These are phyloP conservation scores for Euphrasia confusa DNA, from an alignment of 257 asterid genomes.

Conservation along the genomic window DNA sequence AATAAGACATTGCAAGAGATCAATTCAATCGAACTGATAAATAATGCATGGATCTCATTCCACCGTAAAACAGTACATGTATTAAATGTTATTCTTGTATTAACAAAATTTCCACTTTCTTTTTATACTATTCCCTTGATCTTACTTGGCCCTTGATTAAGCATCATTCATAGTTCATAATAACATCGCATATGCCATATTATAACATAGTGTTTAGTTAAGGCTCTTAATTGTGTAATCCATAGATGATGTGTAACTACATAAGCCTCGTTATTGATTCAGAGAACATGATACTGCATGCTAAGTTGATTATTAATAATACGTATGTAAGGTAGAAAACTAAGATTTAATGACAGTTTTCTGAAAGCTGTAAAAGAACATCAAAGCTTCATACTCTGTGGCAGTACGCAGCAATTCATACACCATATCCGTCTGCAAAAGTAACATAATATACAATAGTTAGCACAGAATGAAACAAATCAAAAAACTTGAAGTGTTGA, in stretches of 20 bases:
- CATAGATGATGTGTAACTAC: neutral
- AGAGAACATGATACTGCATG: constrained; percentile 13
- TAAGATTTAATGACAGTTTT: constrained; percentile 7
- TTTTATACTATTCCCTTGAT: no score
- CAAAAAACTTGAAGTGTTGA: constrained; percentile 17
- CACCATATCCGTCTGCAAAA: constrained; percentile 92
- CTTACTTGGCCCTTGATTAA: no score
- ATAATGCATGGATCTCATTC: constrained; percentile 13
- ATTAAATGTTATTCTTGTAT: no score
- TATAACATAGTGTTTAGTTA: no score
- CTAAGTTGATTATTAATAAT: constrained; percentile 21
- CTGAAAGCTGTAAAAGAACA: constrained; percentile 13
- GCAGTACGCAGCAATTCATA: constrained; percentile 95
- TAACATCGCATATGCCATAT: no score
- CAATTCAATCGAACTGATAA: neutral
- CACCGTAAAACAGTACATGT: constrained; percentile 1
- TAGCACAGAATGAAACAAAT: constrained; percentile 19
- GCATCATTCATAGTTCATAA: no score
- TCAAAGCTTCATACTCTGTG: constrained; percentile 74
- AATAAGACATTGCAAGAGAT: constrained; percentile 5
- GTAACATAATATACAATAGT: constrained; percentile 27
- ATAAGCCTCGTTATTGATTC: constrained; percentile 1
- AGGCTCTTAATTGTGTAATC: constrained; percentile 6
- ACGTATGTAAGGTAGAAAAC: constrained; percentile 1
- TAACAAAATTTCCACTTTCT: no score